Evolutionary conservation across 192 early-diverging fungal genomes (phyloP), one percentile per base, ranked within the genome.

Genomic region (Gaertneriomyces sp.): DNA sequence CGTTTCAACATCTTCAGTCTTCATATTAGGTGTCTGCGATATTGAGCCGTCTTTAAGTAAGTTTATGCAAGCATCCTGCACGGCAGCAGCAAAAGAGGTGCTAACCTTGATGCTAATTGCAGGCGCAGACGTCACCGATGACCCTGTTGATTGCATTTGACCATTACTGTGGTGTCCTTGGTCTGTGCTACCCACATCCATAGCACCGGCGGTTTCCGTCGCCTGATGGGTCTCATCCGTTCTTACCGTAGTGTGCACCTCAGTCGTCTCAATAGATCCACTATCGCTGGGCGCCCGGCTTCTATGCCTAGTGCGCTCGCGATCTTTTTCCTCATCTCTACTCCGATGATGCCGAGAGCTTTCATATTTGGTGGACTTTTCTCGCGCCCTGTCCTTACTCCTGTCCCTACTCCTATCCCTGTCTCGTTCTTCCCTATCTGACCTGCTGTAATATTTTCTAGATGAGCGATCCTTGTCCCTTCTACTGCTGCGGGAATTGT

Each of bases 371-470:
- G 67, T 50, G 25, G 76, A 63, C 44, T 66, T 71, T 33, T 83
- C 75, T 38, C 73, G 61, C 39, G 75, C 69, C 12, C 70, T 42
- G 45, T 74, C 64, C 49, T 58, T 66, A 49, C 71, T 63, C 41
- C 72, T 4, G 14, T 75, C 73, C 59, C 73, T n/a, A 40, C 64
- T 68, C 33, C 64, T 64, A 25, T 81, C 84, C 59, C 75, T 66
- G 51, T 76, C 63, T 42, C 82, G 71, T 2, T 86, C 83, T 16
- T 73, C 57, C 25, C 53, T 54, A 17, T 74, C 7, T 10, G 20
- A 33, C 12, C 55, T 19, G 5, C 52, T 51, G 12, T 50, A 51
- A 8, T 5, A 11, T 43, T 54, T 50, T 4, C 55, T 39, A 63
- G 12, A 38, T 11, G 61, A 51, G 7, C n/a, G 47, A 16, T 39